Evolutionary conservation across 495 filamentous ascomycete species (phyloP).

Genomic region (Friedmanniomyces simplex): DNA sequence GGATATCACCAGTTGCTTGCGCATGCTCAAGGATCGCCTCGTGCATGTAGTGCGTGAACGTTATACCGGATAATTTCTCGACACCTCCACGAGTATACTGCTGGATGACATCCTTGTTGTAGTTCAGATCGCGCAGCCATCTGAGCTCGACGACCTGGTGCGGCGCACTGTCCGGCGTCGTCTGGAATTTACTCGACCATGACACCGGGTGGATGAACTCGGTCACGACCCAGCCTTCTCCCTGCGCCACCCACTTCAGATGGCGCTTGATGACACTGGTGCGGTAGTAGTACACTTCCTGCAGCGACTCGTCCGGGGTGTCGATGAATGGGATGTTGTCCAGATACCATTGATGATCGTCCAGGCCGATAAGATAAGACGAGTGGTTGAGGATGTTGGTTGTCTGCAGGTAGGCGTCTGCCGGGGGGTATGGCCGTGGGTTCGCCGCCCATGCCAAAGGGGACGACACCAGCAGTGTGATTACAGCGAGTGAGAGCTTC

Average conservation of each 20-base stretch:
- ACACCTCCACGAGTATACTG: constrained; percentile 36
- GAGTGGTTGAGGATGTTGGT: constrained; percentile 20
- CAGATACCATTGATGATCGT: constrained; percentile 27
- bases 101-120: constrained; percentile 35
- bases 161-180: constrained; percentile 35
- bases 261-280: constrained; percentile 36
- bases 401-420: constrained; percentile 16
- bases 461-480: not conserved
- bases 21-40: constrained; percentile 33
- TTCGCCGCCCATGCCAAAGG: not conserved
- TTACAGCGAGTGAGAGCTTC: not conserved
- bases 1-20: constrained; percentile 33
- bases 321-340: constrained; percentile 43
- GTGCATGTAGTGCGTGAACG: constrained; percentile 38
- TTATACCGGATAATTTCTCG: constrained; percentile 28
- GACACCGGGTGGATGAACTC: constrained; percentile 24
- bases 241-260: constrained; percentile 33
- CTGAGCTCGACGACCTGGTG: constrained; percentile 39
- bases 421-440: constrained; percentile 18
- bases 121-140: constrained; percentile 35
- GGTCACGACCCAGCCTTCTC: constrained; percentile 36
- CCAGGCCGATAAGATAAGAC: constrained; percentile 19
- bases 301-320: constrained; percentile 34
- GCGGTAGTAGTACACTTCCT: constrained; percentile 41
- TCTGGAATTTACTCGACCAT: constrained; percentile 27